Conservation (phyloP, 371 early-diverging fungal species). For the Sporodiniella umbellata region DNA sequence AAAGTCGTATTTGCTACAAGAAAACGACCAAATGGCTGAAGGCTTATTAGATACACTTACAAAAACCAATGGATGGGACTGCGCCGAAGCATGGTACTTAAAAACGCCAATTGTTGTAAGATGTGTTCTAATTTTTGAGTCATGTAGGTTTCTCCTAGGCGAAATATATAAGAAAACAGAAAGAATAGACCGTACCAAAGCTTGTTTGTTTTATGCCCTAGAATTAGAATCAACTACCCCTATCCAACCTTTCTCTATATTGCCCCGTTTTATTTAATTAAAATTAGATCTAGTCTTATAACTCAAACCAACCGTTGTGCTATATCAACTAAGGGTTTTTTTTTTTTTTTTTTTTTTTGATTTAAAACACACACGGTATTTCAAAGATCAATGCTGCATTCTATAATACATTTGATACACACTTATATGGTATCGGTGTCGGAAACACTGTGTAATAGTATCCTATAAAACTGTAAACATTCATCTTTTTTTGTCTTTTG, state of each 20-base stretch:
- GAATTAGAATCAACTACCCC: constrained; percentile 69
- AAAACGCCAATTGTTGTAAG: neutral
- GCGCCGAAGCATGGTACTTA: constrained; percentile 62
- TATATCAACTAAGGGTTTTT: no score
- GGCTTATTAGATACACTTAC: constrained; percentile 52
- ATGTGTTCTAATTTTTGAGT: neutral
- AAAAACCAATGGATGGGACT: constrained; percentile 59
- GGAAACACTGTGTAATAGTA: no score
- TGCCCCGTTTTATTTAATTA: constrained; percentile 39
- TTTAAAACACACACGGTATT: no score
- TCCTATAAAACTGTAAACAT: no score
- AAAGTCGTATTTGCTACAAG: constrained; percentile 37
- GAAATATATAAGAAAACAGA: constrained; percentile 53
- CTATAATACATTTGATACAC: no score
- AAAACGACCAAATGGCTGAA: constrained; percentile 52
- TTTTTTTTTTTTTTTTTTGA: neutral
- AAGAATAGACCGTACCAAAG: constrained; percentile 59
- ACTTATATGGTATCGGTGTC: no score
- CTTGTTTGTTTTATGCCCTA: constrained; percentile 70
- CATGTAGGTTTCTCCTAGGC: constrained; percentile 52
- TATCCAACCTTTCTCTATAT: constrained; percentile 56
- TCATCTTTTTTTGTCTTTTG: no score
- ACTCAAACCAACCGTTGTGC: no score
- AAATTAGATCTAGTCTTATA: no score
- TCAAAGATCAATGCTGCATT: no score